Conservation (phyloP, 768 basidiomycete genomes). For the Rhodosporidiobolus sp. region DNA sequence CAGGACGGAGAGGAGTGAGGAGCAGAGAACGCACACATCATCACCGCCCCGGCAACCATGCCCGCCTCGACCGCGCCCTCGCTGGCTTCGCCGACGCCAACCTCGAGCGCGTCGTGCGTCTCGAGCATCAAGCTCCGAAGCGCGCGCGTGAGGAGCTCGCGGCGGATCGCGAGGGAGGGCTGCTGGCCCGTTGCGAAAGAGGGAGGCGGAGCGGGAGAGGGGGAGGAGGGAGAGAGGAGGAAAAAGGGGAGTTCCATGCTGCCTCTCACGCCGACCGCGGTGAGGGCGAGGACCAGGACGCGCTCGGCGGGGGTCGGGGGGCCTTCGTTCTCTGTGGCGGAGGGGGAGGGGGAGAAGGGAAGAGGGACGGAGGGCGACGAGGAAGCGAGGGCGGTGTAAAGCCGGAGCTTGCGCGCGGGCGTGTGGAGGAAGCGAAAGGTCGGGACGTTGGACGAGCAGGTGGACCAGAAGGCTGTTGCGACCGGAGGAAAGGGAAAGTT, state of each 20-base stretch:
- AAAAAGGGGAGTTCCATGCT: neutral
- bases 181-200: neutral
- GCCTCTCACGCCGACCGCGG: neutral
- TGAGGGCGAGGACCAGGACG: neutral
- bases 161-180: neutral
- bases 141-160: neutral
- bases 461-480: neutral
- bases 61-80: neutral
- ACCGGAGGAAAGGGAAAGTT: neutral
- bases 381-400: neutral
- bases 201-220: no score
- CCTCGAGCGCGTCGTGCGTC: constrained; percentile 6
- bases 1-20: no score
- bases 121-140: neutral
- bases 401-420: neutral
- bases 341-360: neutral
- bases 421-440: neutral
- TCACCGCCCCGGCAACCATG: neutral
- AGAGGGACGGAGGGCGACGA: neutral
- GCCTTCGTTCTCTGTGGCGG: neutral
- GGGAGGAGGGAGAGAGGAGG: neutral
- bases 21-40: constrained; percentile 7
- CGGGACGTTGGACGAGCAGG: neutral
- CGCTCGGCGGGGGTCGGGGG: neutral
- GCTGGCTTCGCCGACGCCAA: constrained; percentile 4